Conservation (phyloP, 2,329 filamentous ascomycete species). For the Phaeosphaeria sp. region DNA sequence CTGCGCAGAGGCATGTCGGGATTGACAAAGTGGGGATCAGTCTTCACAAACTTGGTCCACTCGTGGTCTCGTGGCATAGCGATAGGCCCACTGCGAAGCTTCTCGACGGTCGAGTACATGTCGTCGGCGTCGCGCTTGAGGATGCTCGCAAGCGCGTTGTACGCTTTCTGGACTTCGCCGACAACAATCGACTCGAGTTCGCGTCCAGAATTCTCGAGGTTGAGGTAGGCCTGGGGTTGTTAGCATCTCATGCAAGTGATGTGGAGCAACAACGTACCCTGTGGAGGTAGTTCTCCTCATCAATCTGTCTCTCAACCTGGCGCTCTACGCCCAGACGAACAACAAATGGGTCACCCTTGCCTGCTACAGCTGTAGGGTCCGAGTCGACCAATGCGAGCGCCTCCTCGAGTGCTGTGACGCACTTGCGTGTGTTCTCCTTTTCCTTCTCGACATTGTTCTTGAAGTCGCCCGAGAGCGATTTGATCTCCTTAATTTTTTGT, state of each 20-base stretch:
- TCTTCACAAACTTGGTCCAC: constrained; percentile 82
- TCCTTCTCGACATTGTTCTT: constrained; percentile 97
- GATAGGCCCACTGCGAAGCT: constrained; percentile 82
- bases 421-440: constrained; percentile 81
- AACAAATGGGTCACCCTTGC: constrained; percentile 92
- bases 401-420: constrained; percentile 82
- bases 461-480: constrained; percentile 89
- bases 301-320: constrained; percentile 89
- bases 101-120: constrained; percentile 77
- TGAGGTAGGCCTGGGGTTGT: constrained; percentile 77
- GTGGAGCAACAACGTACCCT: constrained; percentile 62
- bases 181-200: constrained; percentile 97
- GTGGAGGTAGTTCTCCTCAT: constrained; percentile 97
- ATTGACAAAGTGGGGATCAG: constrained; percentile 85
- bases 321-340: constrained; percentile 84
- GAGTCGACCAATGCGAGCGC: constrained; percentile 78
- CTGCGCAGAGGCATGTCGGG: constrained; percentile 79
- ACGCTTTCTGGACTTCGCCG: constrained; percentile 96
- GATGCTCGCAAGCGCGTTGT: constrained; percentile 91
- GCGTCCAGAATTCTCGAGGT: constrained; percentile 90
- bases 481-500: constrained; percentile 99
- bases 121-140: constrained; percentile 90
- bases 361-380: constrained; percentile 75
- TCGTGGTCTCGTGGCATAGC: constrained; percentile 94
- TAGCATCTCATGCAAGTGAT: constrained; percentile 10